Percentiles rank a stretch among this genome's conserved stretches.
phyloP scores from a whole-genome alignment of 148 eudicot species.

The Silene conica region DNA sequence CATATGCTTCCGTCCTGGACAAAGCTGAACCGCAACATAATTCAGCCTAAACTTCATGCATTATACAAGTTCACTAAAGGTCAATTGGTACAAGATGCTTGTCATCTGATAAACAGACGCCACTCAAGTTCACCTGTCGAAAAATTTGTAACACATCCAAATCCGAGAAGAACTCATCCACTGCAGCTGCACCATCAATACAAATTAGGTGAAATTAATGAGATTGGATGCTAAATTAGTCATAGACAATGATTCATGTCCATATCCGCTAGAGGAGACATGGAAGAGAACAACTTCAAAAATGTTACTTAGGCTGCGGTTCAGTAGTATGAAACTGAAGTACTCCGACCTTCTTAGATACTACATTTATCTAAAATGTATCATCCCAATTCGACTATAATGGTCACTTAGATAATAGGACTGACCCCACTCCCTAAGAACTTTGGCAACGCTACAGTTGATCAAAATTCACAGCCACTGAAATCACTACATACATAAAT shows the following conservation, averaged over 20 bases:
- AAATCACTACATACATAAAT: not conserved
- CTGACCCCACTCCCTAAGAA: no score
- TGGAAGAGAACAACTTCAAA: not conserved
- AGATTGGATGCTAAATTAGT: not conserved
- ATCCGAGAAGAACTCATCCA: conserved; percentile 77
- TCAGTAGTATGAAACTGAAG: no score
- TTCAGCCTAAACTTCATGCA: not conserved
- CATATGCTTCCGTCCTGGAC: conserved; percentile 93
- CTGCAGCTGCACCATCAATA: conserved; percentile 42
- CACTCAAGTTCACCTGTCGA: conserved; percentile 56
- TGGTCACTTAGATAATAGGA: no score
- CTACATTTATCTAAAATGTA: no score
- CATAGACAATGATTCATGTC: not conserved
- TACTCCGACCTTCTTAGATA: not conserved
- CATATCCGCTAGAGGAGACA: not conserved
- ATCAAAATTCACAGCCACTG: no score
- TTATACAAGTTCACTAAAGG: no score
- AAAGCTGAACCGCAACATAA: conserved; percentile 47
- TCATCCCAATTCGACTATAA: no score
- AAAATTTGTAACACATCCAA: conserved; percentile 81
- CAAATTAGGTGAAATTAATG: not conserved
- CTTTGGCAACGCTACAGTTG: no score
- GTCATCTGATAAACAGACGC: not conserved
- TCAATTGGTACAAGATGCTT: not conserved
- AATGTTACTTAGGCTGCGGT: not conserved